phyloP scores from a whole-genome alignment of 2,329 filamentous ascomycete genomes.

The Juglanconis juglandina region DNA sequence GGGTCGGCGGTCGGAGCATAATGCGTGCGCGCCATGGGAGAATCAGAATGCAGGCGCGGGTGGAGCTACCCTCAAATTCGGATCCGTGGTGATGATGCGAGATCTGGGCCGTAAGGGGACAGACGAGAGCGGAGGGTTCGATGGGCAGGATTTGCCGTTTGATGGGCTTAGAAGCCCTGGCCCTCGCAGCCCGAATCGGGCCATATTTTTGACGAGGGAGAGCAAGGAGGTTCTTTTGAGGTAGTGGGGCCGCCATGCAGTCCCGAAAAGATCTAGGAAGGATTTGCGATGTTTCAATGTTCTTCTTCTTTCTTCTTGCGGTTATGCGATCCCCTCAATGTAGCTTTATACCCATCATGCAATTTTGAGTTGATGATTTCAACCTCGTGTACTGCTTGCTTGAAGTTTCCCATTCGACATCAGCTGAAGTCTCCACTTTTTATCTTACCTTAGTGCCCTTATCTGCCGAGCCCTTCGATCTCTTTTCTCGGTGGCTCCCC shows the following conservation, averaged over 20 bases:
- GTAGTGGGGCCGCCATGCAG: not conserved
- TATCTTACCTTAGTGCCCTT: too few relatives aligned
- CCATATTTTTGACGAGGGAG: not conserved
- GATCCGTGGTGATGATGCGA: constrained; percentile 8
- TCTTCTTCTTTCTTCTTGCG: not conserved
- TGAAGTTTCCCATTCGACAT: too few relatives aligned
- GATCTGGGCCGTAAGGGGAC: constrained; percentile 1
- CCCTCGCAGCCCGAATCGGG: not conserved
- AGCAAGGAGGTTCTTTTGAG: constrained; percentile 13
- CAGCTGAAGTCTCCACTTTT: too few relatives aligned
- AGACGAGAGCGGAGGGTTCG: not conserved
- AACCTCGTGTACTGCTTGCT: too few relatives aligned
- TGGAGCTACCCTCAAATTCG: not conserved
- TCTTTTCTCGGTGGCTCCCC: too few relatives aligned
- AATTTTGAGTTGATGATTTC: too few relatives aligned
- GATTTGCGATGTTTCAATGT: not conserved
- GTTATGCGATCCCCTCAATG: not conserved
- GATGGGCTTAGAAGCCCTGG: constrained; percentile 1
- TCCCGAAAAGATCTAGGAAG: not conserved
- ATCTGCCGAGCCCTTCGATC: too few relatives aligned
- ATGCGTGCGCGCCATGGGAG: constrained; percentile 2
- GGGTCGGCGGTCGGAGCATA: not conserved
- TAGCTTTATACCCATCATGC: too few relatives aligned
- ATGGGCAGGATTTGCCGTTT: not conserved
- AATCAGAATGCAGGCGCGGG: not conserved